These are phyloP conservation scores for Aspergillus coremiiformis DNA, from an alignment of 495 filamentous ascomycete species.

Conservation along the genomic window DNA sequence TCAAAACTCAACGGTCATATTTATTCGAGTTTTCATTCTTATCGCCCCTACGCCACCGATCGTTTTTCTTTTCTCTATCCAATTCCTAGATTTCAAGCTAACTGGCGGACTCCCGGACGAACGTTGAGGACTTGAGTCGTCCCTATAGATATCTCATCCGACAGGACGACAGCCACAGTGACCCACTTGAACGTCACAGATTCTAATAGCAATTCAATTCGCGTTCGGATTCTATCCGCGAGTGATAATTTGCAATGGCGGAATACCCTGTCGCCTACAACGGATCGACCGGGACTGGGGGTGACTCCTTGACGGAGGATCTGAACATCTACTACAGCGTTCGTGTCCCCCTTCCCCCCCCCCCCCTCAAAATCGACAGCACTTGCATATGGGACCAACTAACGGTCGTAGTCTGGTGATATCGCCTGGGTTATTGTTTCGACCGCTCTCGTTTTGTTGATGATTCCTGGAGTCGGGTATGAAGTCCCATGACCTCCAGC, in stretches of 20 bases:
- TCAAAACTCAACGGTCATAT: too few relatives aligned
- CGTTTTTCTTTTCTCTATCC: constrained; percentile 2
- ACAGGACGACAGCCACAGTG: not conserved
- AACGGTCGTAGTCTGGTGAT: constrained; percentile 60
- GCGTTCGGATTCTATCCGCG: not conserved
- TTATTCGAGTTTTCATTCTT: constrained; percentile 6
- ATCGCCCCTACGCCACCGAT: constrained; percentile 3
- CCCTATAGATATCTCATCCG: too few relatives aligned
- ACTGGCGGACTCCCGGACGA: not conserved
- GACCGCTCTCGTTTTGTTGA: constrained; percentile 86
- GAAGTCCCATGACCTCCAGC: constrained; percentile 7
- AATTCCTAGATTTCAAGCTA: not conserved
- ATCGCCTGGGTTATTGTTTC: constrained; percentile 86
- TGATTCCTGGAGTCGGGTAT: constrained; percentile 94
- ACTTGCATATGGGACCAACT: not conserved
- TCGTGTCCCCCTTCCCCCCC: constrained; percentile 19
- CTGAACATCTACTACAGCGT: constrained; percentile 82
- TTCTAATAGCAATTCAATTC: not conserved
- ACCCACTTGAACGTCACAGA: not conserved
- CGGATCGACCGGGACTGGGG: constrained; percentile 57
- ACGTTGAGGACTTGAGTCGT: not conserved
- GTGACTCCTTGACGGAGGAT: constrained; percentile 64
- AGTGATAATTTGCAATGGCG: constrained; percentile 25
- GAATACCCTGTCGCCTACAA: constrained; percentile 51
- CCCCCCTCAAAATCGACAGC: too few relatives aligned